A percentile compares a stretch with the other conserved stretches of the same genome.
phyloP scores from a whole-genome alignment of 257 asterid species.

The Gynochthodes officinalis region DNA sequence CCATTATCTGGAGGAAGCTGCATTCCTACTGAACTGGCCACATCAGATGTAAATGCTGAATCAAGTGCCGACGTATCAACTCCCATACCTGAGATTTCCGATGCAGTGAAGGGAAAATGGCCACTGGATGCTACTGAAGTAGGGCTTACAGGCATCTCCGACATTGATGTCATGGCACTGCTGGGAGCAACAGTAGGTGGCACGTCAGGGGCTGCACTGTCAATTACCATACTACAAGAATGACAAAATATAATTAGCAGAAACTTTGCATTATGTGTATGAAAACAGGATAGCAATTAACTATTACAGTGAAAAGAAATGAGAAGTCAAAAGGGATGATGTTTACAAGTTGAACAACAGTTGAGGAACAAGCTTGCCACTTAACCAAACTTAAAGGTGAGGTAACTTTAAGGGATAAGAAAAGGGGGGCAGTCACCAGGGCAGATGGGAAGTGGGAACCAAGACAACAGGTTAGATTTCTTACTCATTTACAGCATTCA shows the following conservation, averaged over 20 bases:
- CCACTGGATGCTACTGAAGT: conserved; percentile 89
- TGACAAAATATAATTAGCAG: conserved; percentile 9
- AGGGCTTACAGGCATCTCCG: conserved; percentile 87
- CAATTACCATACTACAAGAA: conserved; percentile 65
- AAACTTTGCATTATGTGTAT: background rate
- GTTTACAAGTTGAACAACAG: background rate
- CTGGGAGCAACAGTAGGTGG: conserved; percentile 59
- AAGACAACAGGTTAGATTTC: conserved; percentile 22
- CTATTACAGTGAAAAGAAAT: background rate
- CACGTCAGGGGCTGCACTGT: conserved; percentile 46
- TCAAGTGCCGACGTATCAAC: conserved; percentile 81
- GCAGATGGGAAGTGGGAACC: background rate
- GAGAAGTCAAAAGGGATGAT: background rate
- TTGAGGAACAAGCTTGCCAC: background rate
- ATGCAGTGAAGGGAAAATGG: conserved; percentile 79
- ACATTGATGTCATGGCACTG: conserved; percentile 66
- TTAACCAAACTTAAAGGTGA: background rate
- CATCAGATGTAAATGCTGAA: conserved; percentile 77
- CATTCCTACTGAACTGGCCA: conserved; percentile 66
- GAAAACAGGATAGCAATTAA: background rate
- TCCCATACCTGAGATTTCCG: conserved; percentile 85
- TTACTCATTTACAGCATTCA: conserved; percentile 85
- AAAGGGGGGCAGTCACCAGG: background rate
- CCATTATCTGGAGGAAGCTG: conserved; percentile 86
- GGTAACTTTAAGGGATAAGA: background rate